phyloP scores from a whole-genome alignment of 306 rosid genomes.

The Casuarina cunninghamiana region DNA sequence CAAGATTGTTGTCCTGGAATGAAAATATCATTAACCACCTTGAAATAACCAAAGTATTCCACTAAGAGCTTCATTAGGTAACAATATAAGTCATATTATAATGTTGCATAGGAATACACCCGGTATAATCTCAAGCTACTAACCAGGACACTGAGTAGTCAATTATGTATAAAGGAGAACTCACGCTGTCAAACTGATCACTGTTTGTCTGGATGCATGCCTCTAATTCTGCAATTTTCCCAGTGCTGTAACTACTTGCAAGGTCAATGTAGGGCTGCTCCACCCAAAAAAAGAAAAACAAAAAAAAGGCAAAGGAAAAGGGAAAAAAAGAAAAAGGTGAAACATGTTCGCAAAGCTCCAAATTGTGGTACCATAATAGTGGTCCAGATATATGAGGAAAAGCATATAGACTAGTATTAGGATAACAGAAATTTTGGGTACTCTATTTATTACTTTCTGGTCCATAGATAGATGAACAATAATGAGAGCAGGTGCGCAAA shows the following conservation, averaged over 20 bases:
- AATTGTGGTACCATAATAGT: background rate
- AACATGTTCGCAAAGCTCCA: background rate
- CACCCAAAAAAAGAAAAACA: conserved; percentile 5
- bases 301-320: conserved; percentile 13
- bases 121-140: conserved; percentile 1
- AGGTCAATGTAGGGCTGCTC: conserved; percentile 68
- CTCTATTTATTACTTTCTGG: background rate
- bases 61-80: background rate
- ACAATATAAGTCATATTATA: background rate
- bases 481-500: background rate
- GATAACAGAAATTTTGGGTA: background rate
- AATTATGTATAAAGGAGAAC: conserved; percentile 23
- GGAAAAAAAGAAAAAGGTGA: conserved; percentile 4
- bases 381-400: background rate
- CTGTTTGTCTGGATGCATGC: conserved; percentile 40
- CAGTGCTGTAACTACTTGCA: conserved; percentile 52
- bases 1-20: conserved; percentile 76
- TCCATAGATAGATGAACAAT: background rate
- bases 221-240: conserved; percentile 55
- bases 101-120: conserved; percentile 2
- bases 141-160: conserved; percentile 1
- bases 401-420: background rate
- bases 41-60: conserved; percentile 8
- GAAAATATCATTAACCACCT: background rate
- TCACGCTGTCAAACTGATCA: conserved; percentile 61